These are phyloP conservation scores for Escallonia rubra DNA, from an alignment of 129 eudicot species.

Conservation along the genomic window DNA sequence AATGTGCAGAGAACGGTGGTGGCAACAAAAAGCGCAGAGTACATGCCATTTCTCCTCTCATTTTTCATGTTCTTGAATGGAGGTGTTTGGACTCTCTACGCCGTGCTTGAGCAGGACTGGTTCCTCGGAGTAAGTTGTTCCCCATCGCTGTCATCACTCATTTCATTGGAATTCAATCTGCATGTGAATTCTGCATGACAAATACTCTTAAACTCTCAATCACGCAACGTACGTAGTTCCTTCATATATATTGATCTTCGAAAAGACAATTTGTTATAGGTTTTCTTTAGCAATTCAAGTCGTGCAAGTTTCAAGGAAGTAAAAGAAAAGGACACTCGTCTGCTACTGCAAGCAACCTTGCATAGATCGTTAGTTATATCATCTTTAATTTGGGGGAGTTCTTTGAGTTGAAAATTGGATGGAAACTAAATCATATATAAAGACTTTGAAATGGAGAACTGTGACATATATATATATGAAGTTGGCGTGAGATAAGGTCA, in stretches of 20 bases:
- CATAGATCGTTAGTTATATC: no score
- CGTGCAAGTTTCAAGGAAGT: no score
- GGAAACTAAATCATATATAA: no score
- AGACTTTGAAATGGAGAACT: no score
- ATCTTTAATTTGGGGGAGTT: no score
- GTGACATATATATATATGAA: no score
- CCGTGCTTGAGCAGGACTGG: conserved; percentile 48
- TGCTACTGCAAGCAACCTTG: no score
- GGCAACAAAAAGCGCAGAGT: conserved; percentile 63
- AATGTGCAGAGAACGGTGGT: conserved; percentile 57
- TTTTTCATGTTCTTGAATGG: conserved; percentile 58
- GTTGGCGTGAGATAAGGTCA: no score
- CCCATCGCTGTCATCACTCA: neutral
- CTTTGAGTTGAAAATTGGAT: no score
- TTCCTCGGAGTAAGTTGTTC: conserved; percentile 44
- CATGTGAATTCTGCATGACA: neutral
- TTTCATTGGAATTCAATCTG: neutral
- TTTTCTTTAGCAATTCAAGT: no score
- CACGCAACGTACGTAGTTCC: neutral
- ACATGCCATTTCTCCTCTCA: conserved; percentile 69
- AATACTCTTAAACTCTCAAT: neutral
- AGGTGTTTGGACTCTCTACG: conserved; percentile 72
- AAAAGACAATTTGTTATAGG: neutral
- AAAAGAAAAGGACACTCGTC: no score
- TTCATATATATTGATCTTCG: no score